Evolutionary conservation across 805 yeast species (phyloP).

Genomic region (Pichia gijzeniarum): DNA sequence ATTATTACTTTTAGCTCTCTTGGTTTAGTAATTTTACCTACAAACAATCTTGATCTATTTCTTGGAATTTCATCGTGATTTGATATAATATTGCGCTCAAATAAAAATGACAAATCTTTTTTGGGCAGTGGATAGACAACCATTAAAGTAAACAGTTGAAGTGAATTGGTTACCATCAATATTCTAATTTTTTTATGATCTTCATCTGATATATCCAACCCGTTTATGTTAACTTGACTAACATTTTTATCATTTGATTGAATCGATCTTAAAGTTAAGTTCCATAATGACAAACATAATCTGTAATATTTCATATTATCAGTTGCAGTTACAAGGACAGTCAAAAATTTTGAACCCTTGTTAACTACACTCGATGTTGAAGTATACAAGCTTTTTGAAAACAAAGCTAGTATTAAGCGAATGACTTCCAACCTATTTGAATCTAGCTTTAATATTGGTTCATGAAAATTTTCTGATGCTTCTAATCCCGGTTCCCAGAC

Average conservation of each 20-base stretch:
- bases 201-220: conserved; percentile 31
- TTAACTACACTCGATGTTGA: conserved; percentile 36
- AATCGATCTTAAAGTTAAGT: conserved; percentile 51
- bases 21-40: conserved; percentile 49
- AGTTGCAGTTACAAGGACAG: conserved; percentile 44
- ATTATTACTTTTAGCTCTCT: conserved; percentile 47
- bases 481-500: conserved; percentile 87
- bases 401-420: conserved; percentile 51
- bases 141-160: conserved; percentile 58
- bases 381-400: conserved; percentile 55
- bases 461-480: conserved; percentile 21
- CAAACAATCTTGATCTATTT: conserved; percentile 44
- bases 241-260: conserved; percentile 19
- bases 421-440: conserved; percentile 63
- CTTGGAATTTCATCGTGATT: conserved; percentile 9
- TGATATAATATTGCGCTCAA: conserved; percentile 31
- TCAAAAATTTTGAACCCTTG: conserved; percentile 55
- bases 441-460: conserved; percentile 42
- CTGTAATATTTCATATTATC: conserved; percentile 44
- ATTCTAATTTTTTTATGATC: conserved; percentile 37
- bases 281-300: conserved; percentile 64
- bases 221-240: conserved; percentile 32
- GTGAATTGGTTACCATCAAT: conserved; percentile 44
- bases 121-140: conserved; percentile 59
- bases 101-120: conserved; percentile 33